These are phyloP conservation scores for Isoetes taiwanensis DNA, from an alignment of 75 land plant genomes.

Conservation along the genomic window DNA sequence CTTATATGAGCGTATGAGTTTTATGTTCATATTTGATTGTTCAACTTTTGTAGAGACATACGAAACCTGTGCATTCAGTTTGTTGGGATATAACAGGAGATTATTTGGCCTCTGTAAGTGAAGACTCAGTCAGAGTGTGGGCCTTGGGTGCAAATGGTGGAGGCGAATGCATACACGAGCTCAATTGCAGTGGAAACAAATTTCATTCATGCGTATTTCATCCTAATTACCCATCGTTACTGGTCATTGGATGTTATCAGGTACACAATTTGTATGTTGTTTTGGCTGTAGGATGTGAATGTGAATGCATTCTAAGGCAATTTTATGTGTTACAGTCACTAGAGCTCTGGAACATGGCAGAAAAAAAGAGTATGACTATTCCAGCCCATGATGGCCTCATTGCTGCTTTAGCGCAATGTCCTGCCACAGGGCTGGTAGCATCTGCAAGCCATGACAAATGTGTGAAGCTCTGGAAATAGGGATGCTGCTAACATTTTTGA, in stretches of 20 bases:
- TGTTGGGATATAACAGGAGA: slow-evolving; percentile 28
- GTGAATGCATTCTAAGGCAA: background rate
- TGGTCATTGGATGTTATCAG: slow-evolving; percentile 74
- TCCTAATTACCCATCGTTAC: slow-evolving; percentile 39
- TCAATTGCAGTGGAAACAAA: slow-evolving; percentile 50
- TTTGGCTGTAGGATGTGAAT: background rate
- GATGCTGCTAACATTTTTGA: too few relatives aligned
- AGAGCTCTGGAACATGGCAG: slow-evolving; percentile 61
- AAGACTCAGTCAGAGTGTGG: slow-evolving; percentile 26
- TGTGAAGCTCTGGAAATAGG: slow-evolving; percentile 68
- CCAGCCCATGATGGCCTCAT: slow-evolving; percentile 45
- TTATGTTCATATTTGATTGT: background rate
- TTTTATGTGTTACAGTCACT: slow-evolving; percentile 23
- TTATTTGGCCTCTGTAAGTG: slow-evolving; percentile 21
- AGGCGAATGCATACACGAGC: slow-evolving; percentile 15
- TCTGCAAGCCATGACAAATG: slow-evolving; percentile 67
- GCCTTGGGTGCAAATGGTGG: slow-evolving; percentile 14
- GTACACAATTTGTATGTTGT: slow-evolving; percentile 16
- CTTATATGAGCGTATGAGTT: background rate
- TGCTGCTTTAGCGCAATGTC: slow-evolving; percentile 47
- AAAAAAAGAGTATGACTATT: slow-evolving; percentile 44
- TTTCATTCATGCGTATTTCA: slow-evolving; percentile 65
- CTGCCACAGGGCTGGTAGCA: slow-evolving; percentile 54
- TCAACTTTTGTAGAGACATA: slow-evolving; percentile 17
- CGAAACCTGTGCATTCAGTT: slow-evolving; percentile 23